Conservation (phyloP, 495 filamentous ascomycete species). For the Xylaria grammica region DNA sequence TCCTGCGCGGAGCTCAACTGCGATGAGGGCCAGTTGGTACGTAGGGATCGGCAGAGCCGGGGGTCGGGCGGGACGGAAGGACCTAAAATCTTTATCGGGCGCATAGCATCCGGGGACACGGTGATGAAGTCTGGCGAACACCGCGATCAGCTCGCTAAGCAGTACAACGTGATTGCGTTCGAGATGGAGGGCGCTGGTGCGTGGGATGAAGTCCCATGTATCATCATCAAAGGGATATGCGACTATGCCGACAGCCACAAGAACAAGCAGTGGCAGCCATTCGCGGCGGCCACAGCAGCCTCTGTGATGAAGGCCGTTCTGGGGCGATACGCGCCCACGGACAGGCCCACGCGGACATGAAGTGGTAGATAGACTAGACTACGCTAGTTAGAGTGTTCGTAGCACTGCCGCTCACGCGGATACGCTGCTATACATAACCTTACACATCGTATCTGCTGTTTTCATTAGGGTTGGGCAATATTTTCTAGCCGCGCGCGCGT, state of each 20-base stretch:
- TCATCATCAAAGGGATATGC: conserved; percentile 49
- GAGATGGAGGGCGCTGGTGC: conserved; percentile 55
- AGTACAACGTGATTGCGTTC: conserved; percentile 42
- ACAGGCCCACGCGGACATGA: background rate
- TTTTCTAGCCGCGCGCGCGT: no score
- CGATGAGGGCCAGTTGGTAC: conserved; percentile 22
- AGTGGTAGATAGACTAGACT: no score
- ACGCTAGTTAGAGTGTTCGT: no score
- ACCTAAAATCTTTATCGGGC: conserved; percentile 30
- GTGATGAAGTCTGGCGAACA: conserved; percentile 36
- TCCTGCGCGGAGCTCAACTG: conserved; percentile 28
- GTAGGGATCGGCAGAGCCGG: conserved; percentile 13
- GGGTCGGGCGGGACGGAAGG: background rate
- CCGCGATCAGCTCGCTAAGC: conserved; percentile 32
- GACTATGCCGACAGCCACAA: conserved; percentile 55
- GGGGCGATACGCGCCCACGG: conserved; percentile 10
- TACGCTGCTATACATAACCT: no score
- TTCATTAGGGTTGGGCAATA: no score
- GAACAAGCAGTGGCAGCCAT: conserved; percentile 49
- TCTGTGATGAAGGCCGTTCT: conserved; percentile 28
- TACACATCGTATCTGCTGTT: no score
- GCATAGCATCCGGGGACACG: conserved; percentile 34
- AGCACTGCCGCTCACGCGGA: no score
- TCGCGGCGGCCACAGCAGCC: conserved; percentile 47
- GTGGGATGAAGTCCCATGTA: conserved; percentile 41